Base-by-base conservation (phyloP, 768 basidiomycete genomes). In the Crassisporium funariophilum region DNA sequence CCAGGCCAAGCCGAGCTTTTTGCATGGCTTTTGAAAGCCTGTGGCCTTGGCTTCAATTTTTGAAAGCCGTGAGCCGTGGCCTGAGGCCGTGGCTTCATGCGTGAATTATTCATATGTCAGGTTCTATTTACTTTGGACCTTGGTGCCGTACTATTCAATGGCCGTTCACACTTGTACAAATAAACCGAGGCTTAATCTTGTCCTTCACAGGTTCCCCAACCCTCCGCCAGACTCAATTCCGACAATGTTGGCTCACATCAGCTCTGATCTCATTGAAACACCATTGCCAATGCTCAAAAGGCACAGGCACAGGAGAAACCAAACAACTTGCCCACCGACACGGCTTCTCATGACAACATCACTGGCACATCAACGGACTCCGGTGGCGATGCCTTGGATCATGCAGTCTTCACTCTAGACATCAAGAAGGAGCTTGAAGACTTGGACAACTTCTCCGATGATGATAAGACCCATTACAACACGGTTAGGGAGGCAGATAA, bases 211-310 rank as follows among this genome's bases (percentile, higher is more conserved):
- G 17, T 16, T 5, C 33, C 38, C 10, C 46, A 41, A 2, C 47
- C 47, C 19, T 35, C 31, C 9, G 47, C 47, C n/a, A 49, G 43
- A 33, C 35, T 49, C 4, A 24, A 33, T 4, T n/a, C 41, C 4
- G 41, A 49, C 9, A 49, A 49, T 16, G 15, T 9, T 36, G 41
- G 47, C 13, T 25, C 41, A 4, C 24, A 39, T 11, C 7, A 42
- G 35, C 17, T 49, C 12, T 21, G 41, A 7, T 29, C 6, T 24
- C 47, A 49, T 27, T 23, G 20, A 27, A 12, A 21, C 20, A 34
- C 37, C 21, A 19, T 47, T 33, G 46, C 47, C 15, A 39, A 38
- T 19, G 47, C 40, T 13, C 40, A 41, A 27, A 13, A 13, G 20
- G 33, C 27, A 29, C 27, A 29, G 13, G 27, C 13, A 29, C 27